Conservation (phyloP, 352 stramenopile genomes). For the Pythium graminicola region DNA sequence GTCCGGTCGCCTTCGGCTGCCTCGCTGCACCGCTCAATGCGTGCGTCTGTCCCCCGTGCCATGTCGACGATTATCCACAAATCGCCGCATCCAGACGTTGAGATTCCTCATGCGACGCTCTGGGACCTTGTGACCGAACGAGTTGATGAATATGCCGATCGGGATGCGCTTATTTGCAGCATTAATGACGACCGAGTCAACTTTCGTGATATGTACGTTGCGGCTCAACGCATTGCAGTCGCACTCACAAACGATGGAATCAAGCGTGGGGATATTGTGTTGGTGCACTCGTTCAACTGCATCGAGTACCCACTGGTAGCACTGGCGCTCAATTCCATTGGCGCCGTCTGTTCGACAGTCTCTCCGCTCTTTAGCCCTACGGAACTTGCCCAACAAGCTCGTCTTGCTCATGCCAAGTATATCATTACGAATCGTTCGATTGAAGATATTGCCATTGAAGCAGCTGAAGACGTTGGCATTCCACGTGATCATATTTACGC, state of each 20-base stretch:
- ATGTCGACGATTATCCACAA: slow-evolving; percentile 51
- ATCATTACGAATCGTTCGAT: slow-evolving; percentile 51
- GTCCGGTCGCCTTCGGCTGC: slow-evolving; percentile 10
- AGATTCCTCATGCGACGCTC: slow-evolving; percentile 46
- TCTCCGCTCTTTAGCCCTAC: slow-evolving; percentile 32
- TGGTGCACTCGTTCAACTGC: slow-evolving; percentile 36
- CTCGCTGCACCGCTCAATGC: background rate
- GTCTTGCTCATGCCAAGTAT: slow-evolving; percentile 22
- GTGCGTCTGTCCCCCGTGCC: slow-evolving; percentile 10
- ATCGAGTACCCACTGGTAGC: slow-evolving; percentile 24
- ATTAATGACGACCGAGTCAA: slow-evolving; percentile 45
- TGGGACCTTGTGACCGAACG: slow-evolving; percentile 44
- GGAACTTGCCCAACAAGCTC: slow-evolving; percentile 34
- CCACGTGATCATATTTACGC: slow-evolving; percentile 96
- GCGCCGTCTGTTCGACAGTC: slow-evolving; percentile 34
- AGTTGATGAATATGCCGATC: slow-evolving; percentile 30
- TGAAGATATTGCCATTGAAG: slow-evolving; percentile 37
- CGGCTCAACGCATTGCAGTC: slow-evolving; percentile 36
- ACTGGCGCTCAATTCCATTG: slow-evolving; percentile 31
- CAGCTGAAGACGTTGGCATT: slow-evolving; percentile 24
- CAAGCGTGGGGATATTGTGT: slow-evolving; percentile 43
- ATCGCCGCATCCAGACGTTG: slow-evolving; percentile 41
- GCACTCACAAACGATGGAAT: slow-evolving; percentile 41
- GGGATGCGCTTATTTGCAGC: slow-evolving; percentile 47
- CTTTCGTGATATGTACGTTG: slow-evolving; percentile 38